These are phyloP conservation scores for Pseudozyma sp. DNA, from an alignment of 1,284 basidiomycete species.

Conservation along the genomic window DNA sequence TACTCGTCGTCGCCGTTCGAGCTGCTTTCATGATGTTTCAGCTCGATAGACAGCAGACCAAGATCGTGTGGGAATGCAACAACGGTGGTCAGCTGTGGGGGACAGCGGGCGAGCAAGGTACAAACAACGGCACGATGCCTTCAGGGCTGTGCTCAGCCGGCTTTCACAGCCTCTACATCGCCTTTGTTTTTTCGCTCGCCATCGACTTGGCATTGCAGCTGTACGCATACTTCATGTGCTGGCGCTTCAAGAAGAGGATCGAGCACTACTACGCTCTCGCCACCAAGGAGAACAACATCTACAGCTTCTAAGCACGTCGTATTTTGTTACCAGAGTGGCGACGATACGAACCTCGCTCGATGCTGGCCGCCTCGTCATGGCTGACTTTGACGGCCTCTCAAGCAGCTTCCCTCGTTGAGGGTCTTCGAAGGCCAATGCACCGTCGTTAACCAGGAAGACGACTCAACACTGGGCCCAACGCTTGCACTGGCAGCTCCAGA, in stretches of 20 bases:
- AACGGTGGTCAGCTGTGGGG: slow-evolving; percentile 79
- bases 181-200: slow-evolving; percentile 77
- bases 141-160: slow-evolving; percentile 76
- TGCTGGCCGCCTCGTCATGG: slow-evolving; percentile 6
- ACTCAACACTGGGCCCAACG: too few relatives aligned
- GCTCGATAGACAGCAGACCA: slow-evolving; percentile 67
- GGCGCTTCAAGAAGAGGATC: slow-evolving; percentile 65
- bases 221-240: slow-evolving; percentile 65
- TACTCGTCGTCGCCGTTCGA: slow-evolving; percentile 77
- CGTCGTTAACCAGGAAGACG: too few relatives aligned
- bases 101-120: slow-evolving; percentile 71
- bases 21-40: slow-evolving; percentile 76
- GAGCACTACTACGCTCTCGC: slow-evolving; percentile 61
- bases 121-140: slow-evolving; percentile 72
- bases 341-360: neutral
- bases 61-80: slow-evolving; percentile 79
- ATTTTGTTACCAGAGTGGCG: neutral
- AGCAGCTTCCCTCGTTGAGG: too few relatives aligned
- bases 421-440: too few relatives aligned
- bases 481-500: too few relatives aligned
- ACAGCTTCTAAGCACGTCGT: slow-evolving; percentile 30
- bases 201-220: slow-evolving; percentile 80
- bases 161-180: slow-evolving; percentile 76
- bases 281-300: slow-evolving; percentile 46
- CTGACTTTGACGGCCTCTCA: too few relatives aligned